Evolutionary conservation across 2,329 filamentous ascomycete species (phyloP), one percentile per base, ranked within the genome.

Genomic region (Xylaria sp.): DNA sequence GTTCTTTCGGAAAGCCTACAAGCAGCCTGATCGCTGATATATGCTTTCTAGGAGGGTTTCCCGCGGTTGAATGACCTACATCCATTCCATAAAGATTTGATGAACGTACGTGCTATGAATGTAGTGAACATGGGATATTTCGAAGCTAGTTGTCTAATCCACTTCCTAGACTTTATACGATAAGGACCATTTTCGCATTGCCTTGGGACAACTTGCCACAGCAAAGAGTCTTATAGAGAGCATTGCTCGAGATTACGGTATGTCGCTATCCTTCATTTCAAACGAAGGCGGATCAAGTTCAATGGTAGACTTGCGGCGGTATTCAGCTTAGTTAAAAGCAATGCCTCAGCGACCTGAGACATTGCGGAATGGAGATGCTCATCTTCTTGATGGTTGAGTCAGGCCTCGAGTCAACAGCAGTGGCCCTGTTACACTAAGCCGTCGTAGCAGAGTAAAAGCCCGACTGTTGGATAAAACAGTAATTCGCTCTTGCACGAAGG

Each of bases 151-250:
- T 27, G 29, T 39, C 55, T 60, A 15, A 61, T 56, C 56, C 11
- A n/a, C n/a, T 3, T 10, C 17, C 17, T 20, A 99, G 84, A 98
- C 96, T 22, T 90, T 99, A 51, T 99, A 98, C 85, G 95, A 97
- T 88, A 93, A 93, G 80, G 95, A 99, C 85, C 94, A 97, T 80
- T 98, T 98, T 85, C 90, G 92, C 75, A 98, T 99, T 75, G 96
- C 96, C 39, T 91, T 99, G 39, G 96, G 96, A 67, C 96, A 98
- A 81, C 85, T 99, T 51, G 96, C 94, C 49, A 98, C 96, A 4
- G 96, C 96, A 59, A 98, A 97, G 84, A 92, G 96, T 77, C 84
- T 98, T 71, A 96, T 99, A 63, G 96, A 99, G 86, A 96, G 94
- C 61, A 96, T 99, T 70, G 92, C 93, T 67, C 89, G 96, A 77